Base-by-base conservation (phyloP, 2,329 filamentous ascomycete species). In the Ophiocordyceps camponoti-leonardi region DNA sequence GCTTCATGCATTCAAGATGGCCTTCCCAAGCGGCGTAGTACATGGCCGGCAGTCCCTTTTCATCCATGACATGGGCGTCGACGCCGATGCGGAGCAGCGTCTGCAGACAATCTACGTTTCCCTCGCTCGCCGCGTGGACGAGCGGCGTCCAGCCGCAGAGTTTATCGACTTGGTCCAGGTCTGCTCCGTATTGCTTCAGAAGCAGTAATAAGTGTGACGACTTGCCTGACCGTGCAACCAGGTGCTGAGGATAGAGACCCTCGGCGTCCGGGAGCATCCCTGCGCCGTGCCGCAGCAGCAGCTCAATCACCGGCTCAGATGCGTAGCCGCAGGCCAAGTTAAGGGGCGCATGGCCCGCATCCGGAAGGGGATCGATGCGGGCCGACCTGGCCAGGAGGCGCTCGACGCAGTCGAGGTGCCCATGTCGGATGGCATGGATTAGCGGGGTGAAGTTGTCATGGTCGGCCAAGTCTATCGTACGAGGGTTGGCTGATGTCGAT, bases 1-100 rank as follows among this genome's bases (percentile, higher is more conserved):
- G 72, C 56, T 82, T 81, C 84, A 98, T 94, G 65, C 92, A 96
- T 56, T 90, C 83, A 46, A 96, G 66, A 58, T 96, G 86, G 0
- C 92, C 92, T 65, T 98, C 92, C 92, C 92, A 98, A 0, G 87
- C 90, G 14, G 92, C 92, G 62, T 98, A 98, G 63, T 98, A 98
- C 80, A 96, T 87, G 26, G 92, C 88, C 2, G 88, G 86, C 4
- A 96, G 72, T 16, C 80, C 82, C 59, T 96, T 98, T 64, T 98
- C 92, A 57, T 98, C 92, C 41, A 86, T 66, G 46, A 87, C 83
- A 51, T 80, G 81, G 1, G 83, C 75, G 54, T 93, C 78, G 4
- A 83, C 88, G 8, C 83, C 82, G 50, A 83, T 77, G 45, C 86
- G 77, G 12, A 98, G 70, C 4, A 98, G 71, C 1, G 81, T 84